These are phyloP conservation scores for Termitomyces sp. DNA, from an alignment of 1,284 basidiomycete species.

Conservation along the genomic window DNA sequence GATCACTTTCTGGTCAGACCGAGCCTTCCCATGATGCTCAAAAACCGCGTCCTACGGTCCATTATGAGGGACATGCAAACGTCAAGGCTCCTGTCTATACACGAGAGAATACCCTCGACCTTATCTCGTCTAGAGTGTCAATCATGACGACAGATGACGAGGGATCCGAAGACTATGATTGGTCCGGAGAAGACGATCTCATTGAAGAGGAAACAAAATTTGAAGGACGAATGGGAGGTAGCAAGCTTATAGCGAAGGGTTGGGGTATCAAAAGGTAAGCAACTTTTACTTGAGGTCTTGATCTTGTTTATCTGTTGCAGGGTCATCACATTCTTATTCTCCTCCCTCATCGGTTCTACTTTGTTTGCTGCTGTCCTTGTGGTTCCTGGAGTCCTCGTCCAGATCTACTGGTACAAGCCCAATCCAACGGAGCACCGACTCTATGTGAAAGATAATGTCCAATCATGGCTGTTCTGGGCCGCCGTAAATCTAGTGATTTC, in stretches of 20 bases:
- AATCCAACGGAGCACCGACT: constrained; percentile 49
- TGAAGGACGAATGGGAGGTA: constrained; percentile 48
- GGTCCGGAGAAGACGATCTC: constrained; percentile 71
- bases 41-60: constrained; percentile 36
- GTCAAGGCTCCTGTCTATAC: constrained; percentile 17
- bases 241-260: constrained; percentile 35
- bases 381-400: constrained; percentile 53
- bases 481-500: constrained; percentile 70
- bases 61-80: constrained; percentile 41
- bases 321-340: constrained; percentile 57
- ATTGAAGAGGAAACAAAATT: constrained; percentile 65
- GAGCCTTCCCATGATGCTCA: constrained; percentile 11
- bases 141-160: constrained; percentile 55
- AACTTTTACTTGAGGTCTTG: not conserved
- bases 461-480: constrained; percentile 77
- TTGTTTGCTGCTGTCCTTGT: constrained; percentile 58
- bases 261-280: constrained; percentile 53
- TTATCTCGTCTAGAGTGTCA: constrained; percentile 34
- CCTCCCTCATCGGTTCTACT: constrained; percentile 65
- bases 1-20: constrained; percentile 11
- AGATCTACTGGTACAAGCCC: constrained; percentile 64
- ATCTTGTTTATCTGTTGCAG: constrained; percentile 27
- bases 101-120: constrained; percentile 24
- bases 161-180: constrained; percentile 56
- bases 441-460: constrained; percentile 60